Evolutionary conservation across 2,329 filamentous ascomycete species (phyloP).

Genomic region (Emergomyces africanus): DNA sequence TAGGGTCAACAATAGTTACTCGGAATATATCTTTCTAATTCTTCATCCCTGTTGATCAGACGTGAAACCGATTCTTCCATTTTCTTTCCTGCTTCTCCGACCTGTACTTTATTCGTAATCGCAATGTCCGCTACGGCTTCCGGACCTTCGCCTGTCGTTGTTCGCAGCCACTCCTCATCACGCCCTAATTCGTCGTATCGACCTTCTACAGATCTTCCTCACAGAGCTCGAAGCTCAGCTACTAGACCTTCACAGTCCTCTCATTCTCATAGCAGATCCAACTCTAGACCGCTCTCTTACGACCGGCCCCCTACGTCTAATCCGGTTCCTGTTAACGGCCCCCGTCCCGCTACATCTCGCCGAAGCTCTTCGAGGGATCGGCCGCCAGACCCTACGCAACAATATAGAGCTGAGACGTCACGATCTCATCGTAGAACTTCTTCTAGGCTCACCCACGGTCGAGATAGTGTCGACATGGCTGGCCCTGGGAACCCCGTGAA

Average conservation of each 20-base stretch:
- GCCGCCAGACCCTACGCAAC: slow-evolving; percentile 26
- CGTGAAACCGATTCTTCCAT: background rate
- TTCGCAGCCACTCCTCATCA: slow-evolving; percentile 38
- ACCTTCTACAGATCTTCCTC: slow-evolving; percentile 30
- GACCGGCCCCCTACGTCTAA: slow-evolving; percentile 35
- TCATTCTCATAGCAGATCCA: slow-evolving; percentile 22
- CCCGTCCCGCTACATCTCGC: slow-evolving; percentile 42
- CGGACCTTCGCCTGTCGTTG: slow-evolving; percentile 33
- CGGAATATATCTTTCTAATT: background rate
- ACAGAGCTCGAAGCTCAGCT: slow-evolving; percentile 35
- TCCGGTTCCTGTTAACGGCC: slow-evolving; percentile 45
- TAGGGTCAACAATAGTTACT: background rate
- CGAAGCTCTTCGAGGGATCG: slow-evolving; percentile 54
- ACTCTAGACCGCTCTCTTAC: slow-evolving; percentile 30
- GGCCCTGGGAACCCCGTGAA: slow-evolving; percentile 20
- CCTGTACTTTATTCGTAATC: background rate
- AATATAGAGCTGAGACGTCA: slow-evolving; percentile 44
- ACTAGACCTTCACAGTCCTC: slow-evolving; percentile 28
- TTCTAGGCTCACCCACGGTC: slow-evolving; percentile 29
- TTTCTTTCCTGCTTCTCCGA: background rate
- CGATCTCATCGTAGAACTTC: slow-evolving; percentile 31
- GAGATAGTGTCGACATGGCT: slow-evolving; percentile 33
- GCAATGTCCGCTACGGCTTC: slow-evolving; percentile 35
- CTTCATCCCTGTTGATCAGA: background rate
- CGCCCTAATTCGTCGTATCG: slow-evolving; percentile 33